Conservation (phyloP, 2,329 filamentous ascomycete species). For the Malbranchea zuffiana region DNA sequence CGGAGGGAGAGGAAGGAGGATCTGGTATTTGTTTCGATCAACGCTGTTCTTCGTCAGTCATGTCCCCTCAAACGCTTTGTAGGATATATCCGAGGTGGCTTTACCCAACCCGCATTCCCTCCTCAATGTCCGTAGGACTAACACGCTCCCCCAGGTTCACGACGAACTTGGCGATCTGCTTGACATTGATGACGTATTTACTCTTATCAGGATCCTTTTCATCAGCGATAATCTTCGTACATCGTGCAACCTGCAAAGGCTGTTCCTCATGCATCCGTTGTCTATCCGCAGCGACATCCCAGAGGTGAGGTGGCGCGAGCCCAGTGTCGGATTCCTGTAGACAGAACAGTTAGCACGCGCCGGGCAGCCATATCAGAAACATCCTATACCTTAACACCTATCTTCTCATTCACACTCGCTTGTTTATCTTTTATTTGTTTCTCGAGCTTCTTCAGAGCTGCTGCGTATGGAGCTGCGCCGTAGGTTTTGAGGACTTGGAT, state of each 20-base stretch:
- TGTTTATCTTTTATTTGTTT: conserved; percentile 99
- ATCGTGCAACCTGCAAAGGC: conserved; percentile 89
- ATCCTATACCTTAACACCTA: conserved; percentile 47
- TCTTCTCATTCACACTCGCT: conserved; percentile 97
- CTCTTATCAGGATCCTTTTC: conserved; percentile 94
- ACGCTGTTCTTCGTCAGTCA: conserved; percentile 56
- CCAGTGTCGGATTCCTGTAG: conserved; percentile 90
- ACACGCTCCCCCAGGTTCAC: conserved; percentile 95
- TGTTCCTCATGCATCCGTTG: conserved; percentile 99
- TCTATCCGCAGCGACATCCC: conserved; percentile 94
- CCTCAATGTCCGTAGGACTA: conserved; percentile 96
- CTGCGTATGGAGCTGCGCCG: conserved; percentile 88
- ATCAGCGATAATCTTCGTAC: conserved; percentile 98
- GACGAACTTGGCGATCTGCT: conserved; percentile 99
- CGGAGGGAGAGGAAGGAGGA: conserved; percentile 84
- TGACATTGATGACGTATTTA: conserved; percentile 99
- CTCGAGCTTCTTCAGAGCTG: conserved; percentile 90
- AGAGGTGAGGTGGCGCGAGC: conserved; percentile 93
- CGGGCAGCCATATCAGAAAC: not conserved
- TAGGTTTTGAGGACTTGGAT: conserved; percentile 99
- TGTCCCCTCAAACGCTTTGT: not conserved
- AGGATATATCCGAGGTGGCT: too few species aligned
- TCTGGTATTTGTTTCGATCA: conserved; percentile 98
- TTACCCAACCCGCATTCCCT: conserved; percentile 91
- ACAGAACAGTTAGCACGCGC: conserved; percentile 11